These are phyloP conservation scores for Pyrenula aspistea DNA, from an alignment of 495 filamentous ascomycete species.

Conservation along the genomic window DNA sequence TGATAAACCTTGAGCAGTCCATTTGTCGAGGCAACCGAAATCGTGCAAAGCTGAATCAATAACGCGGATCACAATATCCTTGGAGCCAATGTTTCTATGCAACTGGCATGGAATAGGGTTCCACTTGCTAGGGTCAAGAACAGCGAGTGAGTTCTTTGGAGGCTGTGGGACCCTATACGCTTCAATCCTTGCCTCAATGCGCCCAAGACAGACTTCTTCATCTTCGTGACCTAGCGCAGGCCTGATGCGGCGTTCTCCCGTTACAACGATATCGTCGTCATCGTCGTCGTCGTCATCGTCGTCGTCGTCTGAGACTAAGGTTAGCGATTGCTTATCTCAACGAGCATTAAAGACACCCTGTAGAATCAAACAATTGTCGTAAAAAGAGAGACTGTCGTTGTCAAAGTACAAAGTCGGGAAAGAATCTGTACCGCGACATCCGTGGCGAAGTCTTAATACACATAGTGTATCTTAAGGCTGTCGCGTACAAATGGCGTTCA, in stretches of 20 bases:
- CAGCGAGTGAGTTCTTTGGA: constrained; percentile 31
- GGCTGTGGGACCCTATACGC: constrained; percentile 58
- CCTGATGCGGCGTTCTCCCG: constrained; percentile 21
- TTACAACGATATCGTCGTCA: constrained; percentile 42
- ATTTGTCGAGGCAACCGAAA: constrained; percentile 65
- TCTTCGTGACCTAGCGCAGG: constrained; percentile 11
- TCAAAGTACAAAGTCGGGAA: too few relatives aligned
- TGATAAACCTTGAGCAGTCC: constrained; percentile 53
- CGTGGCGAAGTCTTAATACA: too few relatives aligned
- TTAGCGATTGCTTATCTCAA: not conserved
- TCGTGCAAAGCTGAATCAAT: constrained; percentile 55
- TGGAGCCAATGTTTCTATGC: constrained; percentile 34
- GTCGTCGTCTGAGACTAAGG: constrained; percentile 20
- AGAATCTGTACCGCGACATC: too few relatives aligned
- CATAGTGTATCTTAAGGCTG: too few relatives aligned
- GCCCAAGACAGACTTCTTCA: constrained; percentile 77
- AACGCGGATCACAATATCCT: constrained; percentile 50
- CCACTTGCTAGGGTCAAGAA: constrained; percentile 35
- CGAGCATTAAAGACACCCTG: too few relatives aligned
- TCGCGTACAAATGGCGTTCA: too few relatives aligned
- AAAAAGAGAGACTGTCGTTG: too few relatives aligned
- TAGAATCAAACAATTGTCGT: too few relatives aligned
- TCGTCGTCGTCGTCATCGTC: constrained; percentile 45
- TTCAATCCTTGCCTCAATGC: constrained; percentile 58
- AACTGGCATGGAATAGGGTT: constrained; percentile 62